Percentiles rank a stretch among this genome's conserved stretches.
Conservation (phyloP, 805 yeast genomes). For the Komagataella pseudopastoris region DNA sequence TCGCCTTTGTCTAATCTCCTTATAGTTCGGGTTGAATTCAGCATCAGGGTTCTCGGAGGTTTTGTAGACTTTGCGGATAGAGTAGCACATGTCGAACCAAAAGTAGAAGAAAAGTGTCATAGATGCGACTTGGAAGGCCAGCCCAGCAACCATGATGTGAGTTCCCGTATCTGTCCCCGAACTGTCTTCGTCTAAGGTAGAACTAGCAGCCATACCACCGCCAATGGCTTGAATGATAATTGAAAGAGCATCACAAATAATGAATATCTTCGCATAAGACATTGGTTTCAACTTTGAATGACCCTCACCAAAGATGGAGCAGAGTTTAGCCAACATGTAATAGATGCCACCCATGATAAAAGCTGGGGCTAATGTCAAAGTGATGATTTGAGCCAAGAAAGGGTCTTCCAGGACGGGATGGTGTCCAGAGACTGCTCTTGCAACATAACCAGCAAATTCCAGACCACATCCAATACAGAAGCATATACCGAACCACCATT, state of each 20-base stretch:
- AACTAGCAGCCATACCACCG: conserved; percentile 55
- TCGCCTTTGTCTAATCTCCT: conserved; percentile 18
- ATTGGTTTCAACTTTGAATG: conserved; percentile 42
- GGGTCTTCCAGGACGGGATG: conserved; percentile 20
- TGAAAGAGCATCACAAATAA: conserved; percentile 51
- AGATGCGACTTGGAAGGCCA: conserved; percentile 61
- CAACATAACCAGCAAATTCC: conserved; percentile 59
- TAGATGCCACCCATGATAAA: conserved; percentile 79
- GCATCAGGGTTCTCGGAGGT: conserved; percentile 11
- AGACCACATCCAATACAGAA: conserved; percentile 41
- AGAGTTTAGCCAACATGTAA: conserved; percentile 51
- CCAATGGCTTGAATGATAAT: conserved; percentile 62
- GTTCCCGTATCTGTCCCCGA: conserved; percentile 29
- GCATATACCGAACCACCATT: conserved; percentile 54
- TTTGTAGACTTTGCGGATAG: conserved; percentile 17
- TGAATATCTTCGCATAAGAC: conserved; percentile 50
- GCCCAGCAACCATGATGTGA: conserved; percentile 63
- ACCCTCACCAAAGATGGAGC: conserved; percentile 44
- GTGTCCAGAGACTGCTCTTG: conserved; percentile 33
- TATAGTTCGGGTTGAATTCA: conserved; percentile 23
- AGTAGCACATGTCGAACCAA: conserved; percentile 30
- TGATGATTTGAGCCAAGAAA: conserved; percentile 51
- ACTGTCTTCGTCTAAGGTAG: conserved; percentile 17
- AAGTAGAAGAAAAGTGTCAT: conserved; percentile 48
- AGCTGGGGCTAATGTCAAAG: conserved; percentile 70